Evolutionary conservation across 345 rosid species (phyloP).

Genomic region (Arabis alpina): DNA sequence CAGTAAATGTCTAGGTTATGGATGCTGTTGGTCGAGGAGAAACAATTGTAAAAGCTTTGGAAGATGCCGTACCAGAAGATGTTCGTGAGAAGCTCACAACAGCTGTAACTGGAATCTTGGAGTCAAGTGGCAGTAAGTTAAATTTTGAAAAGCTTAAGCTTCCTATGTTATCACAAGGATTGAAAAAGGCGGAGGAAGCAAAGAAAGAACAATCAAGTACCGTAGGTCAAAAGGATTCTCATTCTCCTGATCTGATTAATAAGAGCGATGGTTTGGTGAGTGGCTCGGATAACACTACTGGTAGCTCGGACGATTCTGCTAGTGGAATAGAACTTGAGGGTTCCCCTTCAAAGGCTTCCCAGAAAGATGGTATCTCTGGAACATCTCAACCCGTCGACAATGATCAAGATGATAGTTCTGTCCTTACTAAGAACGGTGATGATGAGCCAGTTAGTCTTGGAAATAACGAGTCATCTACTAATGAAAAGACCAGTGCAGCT

Average conservation of each 20-base stretch:
- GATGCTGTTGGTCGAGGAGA: conserved; percentile 90
- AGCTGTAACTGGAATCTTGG: conserved; percentile 67
- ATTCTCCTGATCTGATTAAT: conserved; percentile 49
- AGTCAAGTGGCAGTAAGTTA: conserved; percentile 54
- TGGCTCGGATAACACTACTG: conserved; percentile 42
- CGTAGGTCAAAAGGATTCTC: conserved; percentile 44
- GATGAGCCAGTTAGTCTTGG: conserved; percentile 51
- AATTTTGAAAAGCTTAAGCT: conserved; percentile 55
- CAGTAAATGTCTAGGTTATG: conserved; percentile 67
- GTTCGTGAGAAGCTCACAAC: conserved; percentile 81
- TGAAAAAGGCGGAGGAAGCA: conserved; percentile 48
- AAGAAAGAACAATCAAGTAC: conserved; percentile 44
- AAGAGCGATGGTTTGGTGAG: conserved; percentile 48
- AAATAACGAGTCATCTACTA: conserved; percentile 43
- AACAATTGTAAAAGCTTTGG: conserved; percentile 76
- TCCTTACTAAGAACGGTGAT: conserved; percentile 42
- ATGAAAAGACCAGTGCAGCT: conserved; percentile 49
- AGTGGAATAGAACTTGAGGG: conserved; percentile 46
- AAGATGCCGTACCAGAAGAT: conserved; percentile 94
- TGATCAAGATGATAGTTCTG: conserved; percentile 49
- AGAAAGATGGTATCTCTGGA: conserved; percentile 47
- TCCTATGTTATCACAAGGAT: conserved; percentile 48
- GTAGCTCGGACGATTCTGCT: conserved; percentile 45
- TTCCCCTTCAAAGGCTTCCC: conserved; percentile 47
- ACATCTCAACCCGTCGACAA: conserved; percentile 41